phyloP scores from a whole-genome alignment of 2,329 filamentous ascomycete genomes.

The Trichoderma gracile region DNA sequence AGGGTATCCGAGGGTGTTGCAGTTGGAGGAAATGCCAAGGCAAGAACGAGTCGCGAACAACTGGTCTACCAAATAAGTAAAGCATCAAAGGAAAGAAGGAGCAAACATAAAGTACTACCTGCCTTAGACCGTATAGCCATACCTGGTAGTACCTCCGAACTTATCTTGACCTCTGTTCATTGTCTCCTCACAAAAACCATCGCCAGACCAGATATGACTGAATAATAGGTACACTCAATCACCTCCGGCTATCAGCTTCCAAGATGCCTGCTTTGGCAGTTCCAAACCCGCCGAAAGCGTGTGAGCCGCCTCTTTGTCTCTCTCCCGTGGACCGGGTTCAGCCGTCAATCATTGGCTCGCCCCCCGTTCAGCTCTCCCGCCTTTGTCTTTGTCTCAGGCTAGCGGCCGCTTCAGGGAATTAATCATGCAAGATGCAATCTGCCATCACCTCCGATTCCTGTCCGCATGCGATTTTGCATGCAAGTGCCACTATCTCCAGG shows the following conservation, averaged over 20 bases:
- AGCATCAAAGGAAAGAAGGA: background rate
- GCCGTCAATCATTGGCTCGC: conserved; percentile 12
- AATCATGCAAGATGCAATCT: too few relatives aligned
- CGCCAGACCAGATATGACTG: too few relatives aligned
- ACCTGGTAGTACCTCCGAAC: too few relatives aligned
- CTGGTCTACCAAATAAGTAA: too few relatives aligned
- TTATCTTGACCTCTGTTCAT: too few relatives aligned
- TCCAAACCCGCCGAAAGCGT: background rate
- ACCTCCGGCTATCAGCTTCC: background rate
- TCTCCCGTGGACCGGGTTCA: background rate
- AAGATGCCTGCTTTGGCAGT: background rate
- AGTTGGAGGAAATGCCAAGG: background rate
- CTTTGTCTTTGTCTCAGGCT: conserved; percentile 10
- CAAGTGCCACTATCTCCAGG: too few relatives aligned
- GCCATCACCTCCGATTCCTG: background rate
- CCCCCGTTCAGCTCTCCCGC: background rate
- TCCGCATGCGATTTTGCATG: background rate
- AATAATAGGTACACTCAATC: too few relatives aligned
- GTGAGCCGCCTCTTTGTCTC: background rate
- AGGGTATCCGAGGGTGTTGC: background rate
- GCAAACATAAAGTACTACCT: too few relatives aligned
- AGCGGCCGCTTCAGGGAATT: background rate
- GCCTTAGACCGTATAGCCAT: too few relatives aligned
- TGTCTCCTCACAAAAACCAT: too few relatives aligned
- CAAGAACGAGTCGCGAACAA: background rate